Evolutionary conservation across 2,329 filamentous ascomycete genomes (phyloP).

Genomic region (Trichophyton benhamiae): DNA sequence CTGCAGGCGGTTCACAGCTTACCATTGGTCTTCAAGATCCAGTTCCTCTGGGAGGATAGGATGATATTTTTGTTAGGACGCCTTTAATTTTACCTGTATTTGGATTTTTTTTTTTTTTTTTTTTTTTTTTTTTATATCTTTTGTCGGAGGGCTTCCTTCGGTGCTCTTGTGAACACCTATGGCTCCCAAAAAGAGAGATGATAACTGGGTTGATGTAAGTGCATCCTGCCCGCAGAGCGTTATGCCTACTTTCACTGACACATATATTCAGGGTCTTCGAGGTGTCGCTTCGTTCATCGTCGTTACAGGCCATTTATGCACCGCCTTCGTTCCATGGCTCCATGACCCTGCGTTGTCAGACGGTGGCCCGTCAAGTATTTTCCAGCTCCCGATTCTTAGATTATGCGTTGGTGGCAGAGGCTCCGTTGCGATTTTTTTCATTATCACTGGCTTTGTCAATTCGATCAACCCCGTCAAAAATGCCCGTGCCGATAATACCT

Average conservation of each 20-base stretch:
- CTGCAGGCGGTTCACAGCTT: neutral
- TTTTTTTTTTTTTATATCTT: neutral
- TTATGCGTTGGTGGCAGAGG: slow-evolving; percentile 17
- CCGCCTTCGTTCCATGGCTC: slow-evolving; percentile 30
- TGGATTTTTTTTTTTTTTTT: neutral
- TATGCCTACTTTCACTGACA: neutral
- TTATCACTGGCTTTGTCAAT: slow-evolving; percentile 23
- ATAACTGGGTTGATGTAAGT: slow-evolving; percentile 19
- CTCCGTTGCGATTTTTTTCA: slow-evolving; percentile 21
- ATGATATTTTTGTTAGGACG: neutral
- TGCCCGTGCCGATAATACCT: slow-evolving; percentile 15
- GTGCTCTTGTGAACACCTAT: neutral
- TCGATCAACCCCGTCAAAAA: slow-evolving; percentile 19
- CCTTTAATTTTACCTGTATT: neutral
- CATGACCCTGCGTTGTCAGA: slow-evolving; percentile 23
- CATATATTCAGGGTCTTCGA: slow-evolving; percentile 28
- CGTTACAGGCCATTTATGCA: slow-evolving; percentile 32
- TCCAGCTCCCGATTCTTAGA: slow-evolving; percentile 20
- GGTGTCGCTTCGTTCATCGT: slow-evolving; percentile 33
- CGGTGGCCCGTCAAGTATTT: slow-evolving; percentile 14
- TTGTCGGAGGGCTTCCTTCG: neutral
- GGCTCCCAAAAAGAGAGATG: slow-evolving; percentile 14
- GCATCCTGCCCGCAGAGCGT: neutral
- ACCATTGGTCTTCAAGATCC: neutral
- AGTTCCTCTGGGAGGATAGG: slow-evolving; percentile 3